Conservation (phyloP, 140 eudicot species). For the Erigeron philadelphicus region DNA sequence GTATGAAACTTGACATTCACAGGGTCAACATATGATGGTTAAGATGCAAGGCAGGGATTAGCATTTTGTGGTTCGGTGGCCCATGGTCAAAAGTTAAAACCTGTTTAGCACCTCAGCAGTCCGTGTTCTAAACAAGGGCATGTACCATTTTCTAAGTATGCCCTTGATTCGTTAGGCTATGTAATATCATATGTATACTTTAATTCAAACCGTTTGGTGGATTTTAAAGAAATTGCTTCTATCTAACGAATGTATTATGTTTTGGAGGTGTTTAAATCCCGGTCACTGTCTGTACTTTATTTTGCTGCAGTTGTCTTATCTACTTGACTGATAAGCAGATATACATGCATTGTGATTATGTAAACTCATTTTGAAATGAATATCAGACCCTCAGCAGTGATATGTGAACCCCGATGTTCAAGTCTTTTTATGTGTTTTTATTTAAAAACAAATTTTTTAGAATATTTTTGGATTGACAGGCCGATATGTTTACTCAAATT, state of each 20-base stretch:
- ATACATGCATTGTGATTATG: too few species aligned
- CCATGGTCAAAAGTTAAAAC: background rate
- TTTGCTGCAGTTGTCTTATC: background rate
- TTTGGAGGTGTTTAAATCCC: conserved; percentile 12
- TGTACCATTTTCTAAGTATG: conserved; percentile 18
- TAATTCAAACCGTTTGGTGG: conserved; percentile 15
- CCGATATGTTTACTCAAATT: too few species aligned
- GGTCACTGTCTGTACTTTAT: background rate
- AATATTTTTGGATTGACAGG: too few species aligned
- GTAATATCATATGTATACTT: conserved; percentile 21
- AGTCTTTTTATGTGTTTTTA: too few species aligned
- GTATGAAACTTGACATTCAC: conserved; percentile 28
- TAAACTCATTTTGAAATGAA: too few species aligned
- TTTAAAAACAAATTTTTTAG: too few species aligned
- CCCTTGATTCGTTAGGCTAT: conserved; percentile 15
- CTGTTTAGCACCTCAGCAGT: conserved; percentile 13
- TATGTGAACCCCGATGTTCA: too few species aligned
- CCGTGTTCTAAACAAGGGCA: conserved; percentile 24
- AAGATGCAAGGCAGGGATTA: conserved; percentile 56
- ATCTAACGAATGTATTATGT: conserved; percentile 1
- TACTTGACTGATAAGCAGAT: background rate
- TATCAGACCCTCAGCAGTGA: too few species aligned
- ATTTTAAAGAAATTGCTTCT: conserved; percentile 11
- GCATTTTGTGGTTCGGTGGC: conserved; percentile 3
- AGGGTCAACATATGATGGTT: conserved; percentile 56